Base-by-base conservation (phyloP, 495 filamentous ascomycete species). In the Symbiotaphrina buchneri region DNA sequence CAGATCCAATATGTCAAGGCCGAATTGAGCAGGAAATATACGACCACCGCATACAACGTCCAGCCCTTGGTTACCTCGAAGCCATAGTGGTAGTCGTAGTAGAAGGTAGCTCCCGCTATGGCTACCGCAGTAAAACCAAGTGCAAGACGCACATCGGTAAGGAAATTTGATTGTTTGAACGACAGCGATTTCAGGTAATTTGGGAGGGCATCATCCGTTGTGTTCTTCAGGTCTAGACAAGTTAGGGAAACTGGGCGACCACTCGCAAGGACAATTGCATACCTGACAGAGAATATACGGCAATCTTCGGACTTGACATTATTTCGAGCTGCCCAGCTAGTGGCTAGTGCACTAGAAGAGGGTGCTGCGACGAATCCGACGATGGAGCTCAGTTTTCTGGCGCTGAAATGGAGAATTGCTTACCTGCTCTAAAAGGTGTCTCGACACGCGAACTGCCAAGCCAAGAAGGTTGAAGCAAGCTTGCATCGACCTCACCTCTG, bases 171-270 rank as follows among this genome's bases (percentile, higher is more conserved):
- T 47, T 84, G 82, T 17, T 51, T 61, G 62, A 90, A 94, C 36
- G 68, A 61, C 24, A 94, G 72, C 13, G 65, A 73, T 49, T 68
- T 80, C 30, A 95, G 70, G 54, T 94, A 94, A 52, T 82, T 76
- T n/a, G 73, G 65, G 28, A 97, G 68, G 33, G 82, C 79, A 46
- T 97, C 87, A 59, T 97, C 87, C 44, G 74, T 78, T 13, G 83
- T 90, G 48, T 90, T 91, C 54, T 95, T 95, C 34, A 97, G 74
- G 48, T 93, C 87, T 92, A 44, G 26, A 34, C 29, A 21, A 19
- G 27, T 7, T 28, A n/a, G 16, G 32, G 10, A 16, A 7, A 27
- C 3, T 32, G 20, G 10, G 14, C 20, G 18, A 30, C 32, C 30
- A 34, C 3, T 30, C 13, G 28, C 24, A 34, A n/a, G n/a, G n/a